Percentiles rank a stretch among this genome's conserved stretches.
Evolutionary conservation across 768 basidiomycete genomes (phyloP).

Genomic region (Leccinum broughii): DNA sequence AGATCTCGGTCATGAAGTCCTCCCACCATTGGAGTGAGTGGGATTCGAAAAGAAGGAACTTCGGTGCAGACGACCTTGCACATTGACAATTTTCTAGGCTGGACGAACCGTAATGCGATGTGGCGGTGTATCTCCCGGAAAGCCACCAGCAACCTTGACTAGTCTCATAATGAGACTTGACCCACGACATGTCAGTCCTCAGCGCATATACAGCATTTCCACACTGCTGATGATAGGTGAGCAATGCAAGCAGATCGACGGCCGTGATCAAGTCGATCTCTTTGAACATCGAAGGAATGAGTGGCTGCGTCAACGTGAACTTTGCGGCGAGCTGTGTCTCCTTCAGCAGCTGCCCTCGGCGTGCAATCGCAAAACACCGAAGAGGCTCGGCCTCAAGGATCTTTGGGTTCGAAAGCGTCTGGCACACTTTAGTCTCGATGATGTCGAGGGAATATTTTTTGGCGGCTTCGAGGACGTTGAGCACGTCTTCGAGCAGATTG

Average conservation of each 20-base stretch:
- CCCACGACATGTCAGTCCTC: neutral
- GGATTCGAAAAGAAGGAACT: neutral
- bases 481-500: neutral
- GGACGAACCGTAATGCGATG: no score
- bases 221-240: neutral
- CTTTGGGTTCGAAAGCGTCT: neutral
- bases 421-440: neutral
- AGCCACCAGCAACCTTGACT: neutral
- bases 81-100: neutral
- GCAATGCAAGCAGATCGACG: neutral
- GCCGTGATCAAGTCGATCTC: neutral
- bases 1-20: constrained; percentile 17
- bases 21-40: constrained; percentile 24
- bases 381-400: neutral
- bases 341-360: neutral
- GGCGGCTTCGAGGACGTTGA: neutral
- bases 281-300: neutral
- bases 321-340: neutral
- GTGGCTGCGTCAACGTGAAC: neutral
- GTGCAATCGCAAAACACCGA: neutral
- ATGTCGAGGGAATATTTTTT: neutral
- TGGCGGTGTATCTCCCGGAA: neutral
- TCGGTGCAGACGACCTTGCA: neutral
- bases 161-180: neutral
- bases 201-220: neutral